Evolutionary conservation across 2,329 filamentous ascomycete species (phyloP).

Genomic region (Talaromyces sp.): DNA sequence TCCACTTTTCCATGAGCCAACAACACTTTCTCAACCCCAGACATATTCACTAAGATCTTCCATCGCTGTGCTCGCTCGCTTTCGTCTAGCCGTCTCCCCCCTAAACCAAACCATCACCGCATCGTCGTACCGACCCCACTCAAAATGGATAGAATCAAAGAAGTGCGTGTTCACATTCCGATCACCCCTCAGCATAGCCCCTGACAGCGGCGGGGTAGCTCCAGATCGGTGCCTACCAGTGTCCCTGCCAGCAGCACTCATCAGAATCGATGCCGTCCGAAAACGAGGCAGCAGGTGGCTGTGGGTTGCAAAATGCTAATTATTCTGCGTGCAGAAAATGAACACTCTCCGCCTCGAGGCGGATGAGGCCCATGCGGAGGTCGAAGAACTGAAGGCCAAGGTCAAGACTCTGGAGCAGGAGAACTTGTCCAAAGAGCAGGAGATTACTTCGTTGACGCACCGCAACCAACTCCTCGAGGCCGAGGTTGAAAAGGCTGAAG

Average conservation of each 20-base stretch:
- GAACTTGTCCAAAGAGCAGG: conserved; percentile 93
- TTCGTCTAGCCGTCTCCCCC: background rate
- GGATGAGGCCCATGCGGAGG: conserved; percentile 74
- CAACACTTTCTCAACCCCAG: background rate
- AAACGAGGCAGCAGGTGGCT: conserved; percentile 17
- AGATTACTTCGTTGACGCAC: conserved; percentile 93
- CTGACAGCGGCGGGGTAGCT: conserved; percentile 35
- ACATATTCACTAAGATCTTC: background rate
- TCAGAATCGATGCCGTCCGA: conserved; percentile 13
- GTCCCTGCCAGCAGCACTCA: conserved; percentile 10
- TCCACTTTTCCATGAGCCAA: background rate
- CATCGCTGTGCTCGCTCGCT: background rate
- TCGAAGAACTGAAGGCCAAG: conserved; percentile 80
- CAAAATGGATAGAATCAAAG: conserved; percentile 61
- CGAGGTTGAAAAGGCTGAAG: conserved; percentile 91
- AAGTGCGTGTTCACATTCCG: conserved; percentile 6
- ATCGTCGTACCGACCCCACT: conserved; percentile 19
- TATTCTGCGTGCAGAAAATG: conserved; percentile 66
- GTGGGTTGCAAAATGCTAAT: conserved; percentile 12
- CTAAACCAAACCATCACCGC: background rate
- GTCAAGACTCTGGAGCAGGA: conserved; percentile 92
- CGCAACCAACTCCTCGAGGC: conserved; percentile 86
- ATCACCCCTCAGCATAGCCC: conserved; percentile 15
- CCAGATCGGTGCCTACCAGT: conserved; percentile 18
- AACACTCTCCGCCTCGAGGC: conserved; percentile 89